Evolutionary conservation across 2,329 filamentous ascomycete genomes (phyloP), one percentile per base, ranked within the genome.

Genomic region (Verticillium alfalfae): DNA sequence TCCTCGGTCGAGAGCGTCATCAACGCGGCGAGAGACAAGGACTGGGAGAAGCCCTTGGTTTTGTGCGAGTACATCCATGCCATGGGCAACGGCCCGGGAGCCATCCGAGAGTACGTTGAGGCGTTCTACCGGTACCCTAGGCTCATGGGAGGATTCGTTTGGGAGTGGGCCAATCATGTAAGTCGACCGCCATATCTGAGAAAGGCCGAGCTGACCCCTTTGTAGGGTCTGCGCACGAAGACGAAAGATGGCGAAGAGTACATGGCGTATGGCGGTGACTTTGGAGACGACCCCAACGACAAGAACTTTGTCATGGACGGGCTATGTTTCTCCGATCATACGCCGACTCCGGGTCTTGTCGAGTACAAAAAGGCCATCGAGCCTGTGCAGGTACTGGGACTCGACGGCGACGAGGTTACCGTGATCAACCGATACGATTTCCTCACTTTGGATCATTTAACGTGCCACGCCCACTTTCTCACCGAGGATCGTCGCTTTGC

Each of bases 21-120:
- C 36, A 70, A 73, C 22, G 69, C 76, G 56, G 80, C 78, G 15
- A 70, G 75, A 34, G 73, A 76, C 58, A 70, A 72, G 18, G 70
- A 76, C n/a, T 79, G 77, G 77, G 69, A 74, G 45, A 84, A 88
- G 70, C 86, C 86, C 0, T 75, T 89, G 0, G 76, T 89, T 1
- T 75, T 84, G 52, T 84, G 81, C 60, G 83, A 86, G 62, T 85
- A 78, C 62, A 75, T 76, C 0, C 82, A 85, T 65, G 88, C 89
- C 0, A 91, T 92, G 88, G 89, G 89, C 0, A 91, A 91, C 62
- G 88, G 88, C 0, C 88, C 87, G 0, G 88, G 89, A 1, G 84
- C 82, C 1, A 76, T 91, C 57, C 81, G 86, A 63, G 88, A 91
- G 63, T 91, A 92, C 64, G 76, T 89, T 13, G 82, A 88, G 7